Base-by-base conservation (phyloP, 805 yeast genomes). In the Lipomyces anomalus region DNA sequence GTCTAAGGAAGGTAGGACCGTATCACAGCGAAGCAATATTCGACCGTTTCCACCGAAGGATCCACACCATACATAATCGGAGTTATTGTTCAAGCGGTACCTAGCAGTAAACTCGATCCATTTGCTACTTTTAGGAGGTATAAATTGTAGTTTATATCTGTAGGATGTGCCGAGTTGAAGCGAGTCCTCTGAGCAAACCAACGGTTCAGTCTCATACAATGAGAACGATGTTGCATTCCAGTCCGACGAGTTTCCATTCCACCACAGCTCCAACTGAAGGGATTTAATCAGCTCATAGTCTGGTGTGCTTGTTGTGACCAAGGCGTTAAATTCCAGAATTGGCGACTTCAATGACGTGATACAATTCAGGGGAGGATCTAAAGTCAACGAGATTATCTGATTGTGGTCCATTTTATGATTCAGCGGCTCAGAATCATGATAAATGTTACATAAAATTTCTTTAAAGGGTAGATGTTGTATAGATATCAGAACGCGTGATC, bases 41-140 rank as follows among this genome's bases (percentile, higher is more conserved):
- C 21, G 18, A 28, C 55, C 54, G 32, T 50, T 50, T 9, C 20
- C 24, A 18, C 36, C 40, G 4, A 13, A 4, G n/a, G 22, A 16
- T 4, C 55, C 55, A 18, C 48, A 44, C 55, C 55, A 50, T 4
- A 13, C n/a, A 48, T 49, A 50, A 17, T 50, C 48, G 13, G 33
- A 11, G n/a, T 37, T 30, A 1, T 13, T 21, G 3, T 7, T 21
- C 9, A 44, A 24, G n/a, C 48, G 20, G 35, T 48, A 50, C 26
- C 55, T 29, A 4, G 55, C 53, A n/a, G 55, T 50, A 35, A 43
- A 50, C 17, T 48, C 48, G 18, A 50, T 16, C 4, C 30, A 23
- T 4, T 20, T 28, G 11, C 49, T 43, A 21, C 16, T 42, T 6
- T 23, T 16, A 4, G 55, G 53, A 20, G 55, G 55, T 17, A 48